Percentiles rank a stretch among this genome's conserved stretches.
These are phyloP conservation scores for Pseudovirgaria hyperparasitica DNA, from an alignment of 2,329 filamentous ascomycete genomes.

Conservation along the genomic window DNA sequence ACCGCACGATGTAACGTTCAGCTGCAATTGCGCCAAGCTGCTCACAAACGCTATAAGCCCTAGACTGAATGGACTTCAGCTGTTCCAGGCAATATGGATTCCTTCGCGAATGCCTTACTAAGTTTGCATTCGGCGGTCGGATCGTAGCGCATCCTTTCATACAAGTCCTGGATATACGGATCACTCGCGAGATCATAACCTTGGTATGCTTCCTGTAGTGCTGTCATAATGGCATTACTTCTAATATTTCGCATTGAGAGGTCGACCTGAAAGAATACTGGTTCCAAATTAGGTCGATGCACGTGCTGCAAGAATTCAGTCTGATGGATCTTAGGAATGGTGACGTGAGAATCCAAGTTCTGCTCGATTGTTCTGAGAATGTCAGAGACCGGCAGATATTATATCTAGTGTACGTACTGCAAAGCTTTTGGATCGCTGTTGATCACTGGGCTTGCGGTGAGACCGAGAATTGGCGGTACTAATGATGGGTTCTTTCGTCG, in stretches of 20 bases:
- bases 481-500: no score
- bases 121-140: conserved; percentile 14
- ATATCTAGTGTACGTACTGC: conserved; percentile 25
- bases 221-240: conserved; percentile 16
- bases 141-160: conserved; percentile 12
- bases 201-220: conserved; percentile 9
- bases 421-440: conserved; percentile 44
- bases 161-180: conserved; percentile 25
- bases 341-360: conserved; percentile 57
- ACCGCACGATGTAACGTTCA: conserved; percentile 27
- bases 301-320: conserved; percentile 57
- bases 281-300: conserved; percentile 53
- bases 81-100: conserved; percentile 28
- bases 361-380: conserved; percentile 43
- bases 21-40: conserved; percentile 26
- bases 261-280: no score
- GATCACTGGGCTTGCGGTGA: conserved; percentile 70
- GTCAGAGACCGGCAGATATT: no score
- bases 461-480: conserved; percentile 64
- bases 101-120: conserved; percentile 13
- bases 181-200: conserved; percentile 24
- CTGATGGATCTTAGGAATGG: conserved; percentile 55
- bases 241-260: no score
- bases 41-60: conserved; percentile 18
- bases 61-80: conserved; percentile 19